A percentile compares a stretch with the other conserved stretches of the same genome.
phyloP scores from a whole-genome alignment of 306 rosid genomes.

The barrel medic (Medicago truncatula) region DNA sequence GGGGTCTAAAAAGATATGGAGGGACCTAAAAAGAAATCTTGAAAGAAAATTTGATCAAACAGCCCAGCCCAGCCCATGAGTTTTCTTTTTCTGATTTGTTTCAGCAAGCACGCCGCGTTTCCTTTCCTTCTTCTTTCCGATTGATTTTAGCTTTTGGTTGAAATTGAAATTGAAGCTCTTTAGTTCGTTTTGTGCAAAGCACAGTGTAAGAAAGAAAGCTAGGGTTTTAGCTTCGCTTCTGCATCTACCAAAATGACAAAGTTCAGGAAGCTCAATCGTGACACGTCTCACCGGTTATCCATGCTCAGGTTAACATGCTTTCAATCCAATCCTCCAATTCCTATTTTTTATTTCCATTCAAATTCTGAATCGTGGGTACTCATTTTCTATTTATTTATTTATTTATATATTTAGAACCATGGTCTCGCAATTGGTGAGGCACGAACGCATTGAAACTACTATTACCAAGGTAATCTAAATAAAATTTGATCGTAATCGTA shows the following conservation, averaged over 20 bases:
- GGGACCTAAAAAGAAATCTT: too few relatives aligned
- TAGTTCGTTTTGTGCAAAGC: neutral
- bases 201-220: neutral
- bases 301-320: constrained; percentile 70
- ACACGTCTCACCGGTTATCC: constrained; percentile 77
- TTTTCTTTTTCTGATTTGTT: too few relatives aligned
- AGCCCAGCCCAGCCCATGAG: too few relatives aligned
- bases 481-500: neutral
- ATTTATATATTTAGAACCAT: constrained; percentile 67
- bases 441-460: constrained; percentile 97
- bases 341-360: neutral
- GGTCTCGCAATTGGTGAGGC: constrained; percentile 97
- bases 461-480: constrained; percentile 74
- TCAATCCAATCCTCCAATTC: neutral
- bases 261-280: constrained; percentile 83
- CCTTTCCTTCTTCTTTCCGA: too few relatives aligned
- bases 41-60: too few relatives aligned
- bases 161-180: neutral
- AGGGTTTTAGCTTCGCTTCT: constrained; percentile 30
- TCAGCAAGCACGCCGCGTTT: too few relatives aligned
- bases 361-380: neutral
- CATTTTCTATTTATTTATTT: neutral
- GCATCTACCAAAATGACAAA: constrained; percentile 65
- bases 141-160: too few relatives aligned
- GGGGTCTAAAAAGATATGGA: too few relatives aligned